Percentiles rank a stretch among this genome's conserved stretches.
These are phyloP conservation scores for Sequoiadendron giganteum DNA, from an alignment of 75 land plant genomes.

Conservation along the genomic window DNA sequence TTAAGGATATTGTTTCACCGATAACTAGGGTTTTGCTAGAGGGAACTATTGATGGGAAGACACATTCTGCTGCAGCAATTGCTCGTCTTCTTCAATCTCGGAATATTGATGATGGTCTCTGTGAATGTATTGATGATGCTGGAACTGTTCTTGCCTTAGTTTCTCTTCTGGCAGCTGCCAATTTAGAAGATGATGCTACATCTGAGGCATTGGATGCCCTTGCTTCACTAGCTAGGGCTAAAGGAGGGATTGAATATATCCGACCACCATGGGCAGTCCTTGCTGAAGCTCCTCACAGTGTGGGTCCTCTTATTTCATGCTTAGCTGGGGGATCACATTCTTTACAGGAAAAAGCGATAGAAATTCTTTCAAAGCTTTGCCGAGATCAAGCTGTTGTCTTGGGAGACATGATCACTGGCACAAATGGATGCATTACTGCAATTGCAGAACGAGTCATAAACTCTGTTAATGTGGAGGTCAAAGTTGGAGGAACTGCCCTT, in stretches of 20 bases:
- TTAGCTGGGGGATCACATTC: slow-evolving; percentile 54
- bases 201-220: slow-evolving; percentile 94
- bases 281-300: slow-evolving; percentile 74
- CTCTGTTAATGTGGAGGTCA: slow-evolving; percentile 56
- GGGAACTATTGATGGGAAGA: slow-evolving; percentile 74
- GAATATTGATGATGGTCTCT: slow-evolving; percentile 49
- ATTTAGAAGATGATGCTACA: slow-evolving; percentile 47
- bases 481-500: slow-evolving; percentile 90
- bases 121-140: slow-evolving; percentile 74
- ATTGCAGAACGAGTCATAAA: slow-evolving; percentile 75
- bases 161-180: slow-evolving; percentile 61
- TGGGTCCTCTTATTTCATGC: slow-evolving; percentile 73
- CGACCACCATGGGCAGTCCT: slow-evolving; percentile 85
- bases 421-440: slow-evolving; percentile 68
- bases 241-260: slow-evolving; percentile 33
- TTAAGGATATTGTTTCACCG: slow-evolving; percentile 84
- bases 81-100: slow-evolving; percentile 71
- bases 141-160: slow-evolving; percentile 89
- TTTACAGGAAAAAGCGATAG: slow-evolving; percentile 92
- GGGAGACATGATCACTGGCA: slow-evolving; percentile 58
- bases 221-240: slow-evolving; percentile 73
- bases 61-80: slow-evolving; percentile 91
- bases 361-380: slow-evolving; percentile 83
- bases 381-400: slow-evolving; percentile 71
- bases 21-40: slow-evolving; percentile 79